Evolutionary conservation across 768 basidiomycete species (phyloP), one percentile per base, ranked within the genome.

Genomic region (Suillus spraguei): DNA sequence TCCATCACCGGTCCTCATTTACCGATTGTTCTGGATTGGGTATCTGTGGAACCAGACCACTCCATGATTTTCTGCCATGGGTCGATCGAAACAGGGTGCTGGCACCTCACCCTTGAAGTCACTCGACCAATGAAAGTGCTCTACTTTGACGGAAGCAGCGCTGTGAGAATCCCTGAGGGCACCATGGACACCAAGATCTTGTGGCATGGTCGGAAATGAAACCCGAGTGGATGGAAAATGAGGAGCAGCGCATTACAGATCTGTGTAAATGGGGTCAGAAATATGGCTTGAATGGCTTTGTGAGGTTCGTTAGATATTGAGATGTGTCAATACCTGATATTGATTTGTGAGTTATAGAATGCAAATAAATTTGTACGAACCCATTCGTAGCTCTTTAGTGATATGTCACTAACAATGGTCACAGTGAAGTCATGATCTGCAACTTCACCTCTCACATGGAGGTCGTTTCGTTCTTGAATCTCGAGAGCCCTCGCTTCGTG

Each of bases 361-460:
- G 82, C 78, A 82, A 72, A 78, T 79, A 76, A 76, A 81, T 65
- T 82, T 84, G 81, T 83, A 64, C 67, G 81, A 70, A 28, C 3
- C 9, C 33, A 35, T 22, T 32, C 10, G 32, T 62, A 5, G 4
- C 7, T 14, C 22, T 1, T 10, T 5, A 8, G 59, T 22, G 10
- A 4, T 24, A 5, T 16, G 7, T 5, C 35, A 9, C 6, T 63
- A 14, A 61, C 8, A n/a, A 33, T n/a, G 1, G 10, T 63, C 20
- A 28, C 49, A 83, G 82, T 62, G 83, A 85, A 69, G 70, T 82
- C 17, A 81, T 82, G 78, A 70, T 83, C 8, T 84, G 83, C 65
- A 73, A 83, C 65, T 82, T 85, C 65, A 74, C 71, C 1, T 66
- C 70, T 4, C 80, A 80, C 5, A 69, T 83, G 10, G 69, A 77